Base-by-base conservation (phyloP, 345 rosid genomes). In the Ceriops tagal region DNA sequence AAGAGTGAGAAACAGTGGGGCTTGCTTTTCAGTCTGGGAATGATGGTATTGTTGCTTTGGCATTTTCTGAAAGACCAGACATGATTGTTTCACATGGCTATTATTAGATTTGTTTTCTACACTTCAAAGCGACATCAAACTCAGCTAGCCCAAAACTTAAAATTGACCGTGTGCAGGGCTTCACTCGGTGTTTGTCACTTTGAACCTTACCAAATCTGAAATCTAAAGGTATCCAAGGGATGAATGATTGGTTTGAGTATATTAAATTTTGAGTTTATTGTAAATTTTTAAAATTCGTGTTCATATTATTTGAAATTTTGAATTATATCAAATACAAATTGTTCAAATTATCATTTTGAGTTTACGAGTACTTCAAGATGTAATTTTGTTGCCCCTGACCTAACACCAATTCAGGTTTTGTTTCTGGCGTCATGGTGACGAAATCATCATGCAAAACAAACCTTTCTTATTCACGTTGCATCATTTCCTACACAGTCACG, bases 1-100 rank as follows among this genome's bases (percentile, higher is more conserved):
- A 71, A 37, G 81, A 65, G 81, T 26, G 73, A 66, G 79, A 71
- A 71, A 55, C 20, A 77, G 83, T 82, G 83, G 75, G 64, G 16
- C 30, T 24, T 66, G 68, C 79, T 21, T 64, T 61, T 39, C 20
- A 9, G 47, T 28, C 34, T 0, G 26, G 63, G 46, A 68, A 65
- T 66, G 61, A 69, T 73, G 24, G 11, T 52, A 52, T 69, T 30
- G 15, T 52, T 71, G 71, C 10, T 47, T 68, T 68, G 22, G 62
- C 58, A 18, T 60, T 67, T 55, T 62, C 65, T 68, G 4, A 15
- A 30, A 58, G 15, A 53, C 62, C 30, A n/a, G 39, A 4, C 47
- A 51, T 58, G 53, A 32, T 58, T 37, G 65, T 35, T 57, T 63
- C 71, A 65, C 61, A 35, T 62, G 60, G 37, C 28, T 20, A 16